A percentile compares a stretch with the other conserved stretches of the same genome.
These are phyloP conservation scores for Fusarium poae DNA, from an alignment of 2,329 filamentous ascomycete species.

Conservation along the genomic window DNA sequence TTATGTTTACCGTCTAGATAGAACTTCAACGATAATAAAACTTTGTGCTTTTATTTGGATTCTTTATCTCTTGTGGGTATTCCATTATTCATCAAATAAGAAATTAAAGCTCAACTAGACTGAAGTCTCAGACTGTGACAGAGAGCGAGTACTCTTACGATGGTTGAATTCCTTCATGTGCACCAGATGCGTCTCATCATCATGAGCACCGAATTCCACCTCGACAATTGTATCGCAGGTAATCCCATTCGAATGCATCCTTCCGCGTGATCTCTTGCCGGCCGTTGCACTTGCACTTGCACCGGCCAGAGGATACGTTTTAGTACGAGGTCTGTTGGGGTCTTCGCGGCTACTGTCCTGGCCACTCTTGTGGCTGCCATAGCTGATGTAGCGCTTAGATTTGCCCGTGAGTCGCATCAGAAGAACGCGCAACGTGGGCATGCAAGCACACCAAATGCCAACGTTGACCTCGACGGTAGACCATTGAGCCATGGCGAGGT, in stretches of 20 bases:
- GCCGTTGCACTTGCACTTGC: not conserved
- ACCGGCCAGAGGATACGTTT: not conserved
- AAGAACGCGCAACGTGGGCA: constrained; percentile 9
- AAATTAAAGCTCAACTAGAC: not conserved
- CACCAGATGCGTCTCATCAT: not conserved
- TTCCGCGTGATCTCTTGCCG: not conserved
- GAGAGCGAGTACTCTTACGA: not conserved
- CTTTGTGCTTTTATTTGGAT: not conserved
- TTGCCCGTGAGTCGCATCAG: not conserved
- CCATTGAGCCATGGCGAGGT: constrained; percentile 10
- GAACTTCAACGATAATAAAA: not conserved
- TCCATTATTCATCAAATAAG: not conserved
- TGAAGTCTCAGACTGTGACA: not conserved
- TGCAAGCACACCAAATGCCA: constrained; percentile 3
- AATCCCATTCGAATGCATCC: not conserved
- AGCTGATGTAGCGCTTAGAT: not conserved
- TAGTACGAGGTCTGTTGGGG: not conserved
- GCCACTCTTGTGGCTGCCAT: not conserved
- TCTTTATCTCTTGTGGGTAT: not conserved
- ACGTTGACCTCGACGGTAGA: constrained; percentile 8
- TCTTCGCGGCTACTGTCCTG: not conserved
- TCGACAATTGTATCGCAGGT: not conserved
- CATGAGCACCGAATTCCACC: not conserved
- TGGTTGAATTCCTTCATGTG: not conserved
- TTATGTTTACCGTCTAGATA: not conserved